phyloP scores from a whole-genome alignment of 2,329 filamentous ascomycete species.

The Elsinoe necatrix region DNA sequence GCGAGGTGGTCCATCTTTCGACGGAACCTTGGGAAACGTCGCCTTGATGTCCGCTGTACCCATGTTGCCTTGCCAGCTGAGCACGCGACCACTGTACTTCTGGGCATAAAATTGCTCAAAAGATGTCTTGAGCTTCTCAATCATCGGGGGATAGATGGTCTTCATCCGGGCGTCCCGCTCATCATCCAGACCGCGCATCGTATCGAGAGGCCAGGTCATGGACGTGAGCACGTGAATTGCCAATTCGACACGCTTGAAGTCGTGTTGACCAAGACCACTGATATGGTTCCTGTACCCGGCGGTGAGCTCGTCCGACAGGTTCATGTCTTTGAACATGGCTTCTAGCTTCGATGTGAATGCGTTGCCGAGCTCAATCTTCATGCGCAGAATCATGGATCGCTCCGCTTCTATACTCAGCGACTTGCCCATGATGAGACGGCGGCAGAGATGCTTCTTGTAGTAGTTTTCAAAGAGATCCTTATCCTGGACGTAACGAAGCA shows the following conservation, averaged over 20 bases:
- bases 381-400: constrained; percentile 88
- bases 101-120: constrained; percentile 84
- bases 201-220: constrained; percentile 90
- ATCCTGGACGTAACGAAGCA: constrained; percentile 81
- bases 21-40: constrained; percentile 61
- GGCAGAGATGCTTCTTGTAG: constrained; percentile 93
- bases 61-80: constrained; percentile 72
- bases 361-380: constrained; percentile 95
- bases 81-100: constrained; percentile 76
- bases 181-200: constrained; percentile 55
- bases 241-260: constrained; percentile 64
- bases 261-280: constrained; percentile 47
- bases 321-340: constrained; percentile 96
- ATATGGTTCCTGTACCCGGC: constrained; percentile 65
- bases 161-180: constrained; percentile 40
- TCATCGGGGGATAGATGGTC: constrained; percentile 66
- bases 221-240: constrained; percentile 79
- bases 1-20: constrained; percentile 58
- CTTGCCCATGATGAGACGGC: constrained; percentile 77
- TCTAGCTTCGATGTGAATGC: constrained; percentile 90
- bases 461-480: constrained; percentile 95
- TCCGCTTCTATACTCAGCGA: constrained; percentile 87
- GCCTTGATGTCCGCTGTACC: constrained; percentile 84
- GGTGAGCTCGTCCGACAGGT: constrained; percentile 75
- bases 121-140: constrained; percentile 68